A percentile compares a stretch with the other conserved stretches of the same genome.
Evolutionary conservation across 2,329 filamentous ascomycete genomes (phyloP).

Genomic region (Paracoccidioides brasiliensis): DNA sequence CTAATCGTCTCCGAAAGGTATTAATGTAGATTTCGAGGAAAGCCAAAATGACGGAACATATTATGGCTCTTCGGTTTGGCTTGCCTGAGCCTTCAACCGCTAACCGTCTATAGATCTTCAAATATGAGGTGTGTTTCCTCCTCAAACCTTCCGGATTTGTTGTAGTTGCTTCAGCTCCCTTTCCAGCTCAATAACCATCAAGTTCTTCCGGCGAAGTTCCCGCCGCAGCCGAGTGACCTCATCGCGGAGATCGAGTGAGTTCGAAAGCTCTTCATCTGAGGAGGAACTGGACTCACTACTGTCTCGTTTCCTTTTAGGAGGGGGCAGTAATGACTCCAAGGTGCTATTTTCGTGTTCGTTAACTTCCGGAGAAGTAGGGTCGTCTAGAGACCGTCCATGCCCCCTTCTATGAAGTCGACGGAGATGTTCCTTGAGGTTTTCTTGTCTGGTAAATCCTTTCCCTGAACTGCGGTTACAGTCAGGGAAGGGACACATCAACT

Average conservation of each 20-base stretch:
- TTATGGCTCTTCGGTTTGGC: no score
- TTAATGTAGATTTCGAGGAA: neutral
- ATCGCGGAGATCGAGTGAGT: constrained; percentile 40
- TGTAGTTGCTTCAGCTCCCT: constrained; percentile 8
- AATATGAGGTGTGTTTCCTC: neutral
- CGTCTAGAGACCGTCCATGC: neutral
- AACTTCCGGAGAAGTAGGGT: neutral
- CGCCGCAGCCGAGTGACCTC: constrained; percentile 54
- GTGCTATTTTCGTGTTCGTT: constrained; percentile 1
- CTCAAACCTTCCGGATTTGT: constrained; percentile 1
- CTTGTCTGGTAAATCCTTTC: constrained; percentile 81
- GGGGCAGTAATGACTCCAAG: neutral
- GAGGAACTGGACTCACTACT: constrained; percentile 20
- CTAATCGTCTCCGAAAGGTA: neutral
- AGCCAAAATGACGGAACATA: neutral
- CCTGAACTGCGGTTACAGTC: constrained; percentile 84
- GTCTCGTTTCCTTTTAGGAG: constrained; percentile 14
- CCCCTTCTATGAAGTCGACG: constrained; percentile 65
- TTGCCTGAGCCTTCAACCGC: neutral
- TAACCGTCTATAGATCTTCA: neutral
- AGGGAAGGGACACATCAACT: constrained; percentile 71
- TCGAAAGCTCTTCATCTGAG: constrained; percentile 16
- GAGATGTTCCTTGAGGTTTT: constrained; percentile 88
- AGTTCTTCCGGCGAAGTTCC: constrained; percentile 47
- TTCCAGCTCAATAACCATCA: constrained; percentile 31